Conservation (phyloP, 2,329 filamentous ascomycete species). For the Colletotrichum tabaci region DNA sequence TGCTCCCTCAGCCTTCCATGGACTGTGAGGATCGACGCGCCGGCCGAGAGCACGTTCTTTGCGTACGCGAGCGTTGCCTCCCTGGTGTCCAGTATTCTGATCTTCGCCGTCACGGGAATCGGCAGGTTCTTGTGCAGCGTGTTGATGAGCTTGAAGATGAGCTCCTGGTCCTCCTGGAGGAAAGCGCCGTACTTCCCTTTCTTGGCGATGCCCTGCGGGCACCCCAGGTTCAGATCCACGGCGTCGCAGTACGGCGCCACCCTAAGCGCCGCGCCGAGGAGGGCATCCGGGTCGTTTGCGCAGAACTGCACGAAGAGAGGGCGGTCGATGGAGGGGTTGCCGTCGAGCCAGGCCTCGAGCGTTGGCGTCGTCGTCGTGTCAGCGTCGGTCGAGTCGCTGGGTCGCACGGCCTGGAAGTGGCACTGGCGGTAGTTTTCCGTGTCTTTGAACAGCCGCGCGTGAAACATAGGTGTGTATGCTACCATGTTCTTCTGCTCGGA, state of each 20-base stretch:
- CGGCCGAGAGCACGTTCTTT: slow-evolving; percentile 86
- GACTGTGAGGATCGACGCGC: slow-evolving; percentile 93
- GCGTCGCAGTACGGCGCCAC: slow-evolving; percentile 94
- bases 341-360: slow-evolving; percentile 78
- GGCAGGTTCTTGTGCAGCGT: slow-evolving; percentile 84
- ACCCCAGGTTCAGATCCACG: slow-evolving; percentile 94
- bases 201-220: slow-evolving; percentile 94
- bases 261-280: slow-evolving; percentile 83
- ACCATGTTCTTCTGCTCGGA: slow-evolving; percentile 77
- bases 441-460: slow-evolving; percentile 89
- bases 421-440: slow-evolving; percentile 81
- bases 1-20: slow-evolving; percentile 92
- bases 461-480: slow-evolving; percentile 96
- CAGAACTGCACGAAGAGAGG: slow-evolving; percentile 98
- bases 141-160: slow-evolving; percentile 87
- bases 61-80: slow-evolving; percentile 93
- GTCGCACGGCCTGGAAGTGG: slow-evolving; percentile 81
- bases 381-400: slow-evolving; percentile 45
- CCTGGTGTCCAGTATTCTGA: slow-evolving; percentile 87
- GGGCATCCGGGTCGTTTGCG: slow-evolving; percentile 85
- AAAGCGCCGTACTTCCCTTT: slow-evolving; percentile 95
- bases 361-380: slow-evolving; percentile 2
- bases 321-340: slow-evolving; percentile 86
- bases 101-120: slow-evolving; percentile 94
- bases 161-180: slow-evolving; percentile 90